Conservation (phyloP, 176 grass and related monocot genomes). For the Chloris gayana region DNA sequence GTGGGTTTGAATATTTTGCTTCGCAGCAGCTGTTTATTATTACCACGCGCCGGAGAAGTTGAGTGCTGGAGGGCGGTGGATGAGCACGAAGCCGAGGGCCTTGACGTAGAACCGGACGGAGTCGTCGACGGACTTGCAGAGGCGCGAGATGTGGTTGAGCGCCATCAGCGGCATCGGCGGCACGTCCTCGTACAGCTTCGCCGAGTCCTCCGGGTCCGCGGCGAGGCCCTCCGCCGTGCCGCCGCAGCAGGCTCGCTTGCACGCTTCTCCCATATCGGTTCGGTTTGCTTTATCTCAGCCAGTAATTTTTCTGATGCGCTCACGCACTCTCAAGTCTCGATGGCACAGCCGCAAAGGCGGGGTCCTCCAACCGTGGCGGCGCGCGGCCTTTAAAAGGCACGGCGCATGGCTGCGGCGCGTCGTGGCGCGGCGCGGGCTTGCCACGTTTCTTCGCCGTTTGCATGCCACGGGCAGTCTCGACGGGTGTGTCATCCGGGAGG, state of each 20-base stretch:
- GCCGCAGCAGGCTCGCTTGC: conserved; percentile 7
- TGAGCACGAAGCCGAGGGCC: conserved; percentile 69
- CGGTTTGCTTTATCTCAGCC: neutral
- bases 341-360: neutral
- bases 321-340: neutral
- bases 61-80: conserved; percentile 66
- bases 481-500: neutral
- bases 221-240: neutral
- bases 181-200: conserved; percentile 54
- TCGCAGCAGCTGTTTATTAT: no score
- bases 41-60: conserved; percentile 79
- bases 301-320: no score
- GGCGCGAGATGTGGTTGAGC: conserved; percentile 78
- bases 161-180: conserved; percentile 61
- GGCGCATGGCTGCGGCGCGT: neutral
- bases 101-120: conserved; percentile 70
- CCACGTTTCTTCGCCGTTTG: conserved; percentile 4
- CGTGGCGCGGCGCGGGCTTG: neutral
- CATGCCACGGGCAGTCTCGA: neutral
- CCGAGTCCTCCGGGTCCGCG: conserved; percentile 4
- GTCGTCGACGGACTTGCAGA: conserved; percentile 65
- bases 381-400: neutral
- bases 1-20: neutral
- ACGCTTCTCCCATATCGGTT: conserved; percentile 50
- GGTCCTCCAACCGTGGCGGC: neutral